Evolutionary conservation across 768 basidiomycete genomes (phyloP), one percentile per base, ranked within the genome.

Genomic region (Lentinus tigrinus): DNA sequence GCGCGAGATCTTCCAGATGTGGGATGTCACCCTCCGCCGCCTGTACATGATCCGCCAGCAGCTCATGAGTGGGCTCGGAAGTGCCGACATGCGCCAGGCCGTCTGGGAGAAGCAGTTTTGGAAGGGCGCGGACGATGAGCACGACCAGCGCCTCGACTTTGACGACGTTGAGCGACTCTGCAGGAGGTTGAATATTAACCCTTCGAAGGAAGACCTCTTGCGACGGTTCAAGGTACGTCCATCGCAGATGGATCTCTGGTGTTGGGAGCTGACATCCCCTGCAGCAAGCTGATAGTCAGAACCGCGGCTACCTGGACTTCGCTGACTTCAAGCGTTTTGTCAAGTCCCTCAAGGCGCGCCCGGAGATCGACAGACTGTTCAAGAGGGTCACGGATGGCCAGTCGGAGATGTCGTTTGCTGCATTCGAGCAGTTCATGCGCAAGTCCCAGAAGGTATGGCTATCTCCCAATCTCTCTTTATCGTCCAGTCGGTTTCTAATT

Each of bases 81-180:
- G 86, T 54, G 72, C 81, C 28, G 85, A 88, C 58, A 74, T 85
- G 54, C 73, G 89, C 23, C 82, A 89, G 60, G 77, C 79, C 0
- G 75, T 91, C 10, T 94, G 91, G 92, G 84, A 91, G 73, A 80
- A 83, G 54, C 87, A 88, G 69, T 90, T 88, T 68, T 93, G 92
- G 91, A 90, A 86, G 66, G 82, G 81, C 14, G 83, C 86, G 0
- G 87, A 89, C 60, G 77, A 81, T 39, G 75, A 80, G 42, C 6
- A 61, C 38, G 87, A 89, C 67, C 80, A 85, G 59, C 78, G 78
- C 50, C 69, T 93, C 40, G 81, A 81, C 43, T 89, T 91, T 59
- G 83, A 82, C 11, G 88, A 94, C 62, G 81, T 91, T 5, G 84
- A 89, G 69, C 78, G 76, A 55, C 71, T 94, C 47, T 93, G 90